These are phyloP conservation scores for Candida hispaniensis DNA, from an alignment of 805 yeast genomes.

Conservation along the genomic window DNA sequence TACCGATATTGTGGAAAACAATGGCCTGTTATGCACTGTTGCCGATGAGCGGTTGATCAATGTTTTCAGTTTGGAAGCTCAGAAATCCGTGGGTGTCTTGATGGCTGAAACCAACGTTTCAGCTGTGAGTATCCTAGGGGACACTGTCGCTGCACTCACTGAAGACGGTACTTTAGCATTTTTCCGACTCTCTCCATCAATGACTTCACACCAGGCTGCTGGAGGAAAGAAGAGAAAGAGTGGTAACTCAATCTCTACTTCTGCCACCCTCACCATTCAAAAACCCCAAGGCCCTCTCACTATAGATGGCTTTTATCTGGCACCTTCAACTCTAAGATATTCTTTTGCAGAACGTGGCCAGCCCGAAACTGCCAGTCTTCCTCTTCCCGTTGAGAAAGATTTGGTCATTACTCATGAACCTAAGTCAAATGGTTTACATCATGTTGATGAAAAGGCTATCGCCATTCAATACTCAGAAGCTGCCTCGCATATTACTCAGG, in stretches of 20 bases:
- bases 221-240: conserved; percentile 12
- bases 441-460: conserved; percentile 12
- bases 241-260: conserved; percentile 7
- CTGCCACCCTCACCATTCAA: conserved; percentile 1
- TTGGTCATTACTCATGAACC: conserved; percentile 20
- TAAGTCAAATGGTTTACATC: conserved; percentile 18
- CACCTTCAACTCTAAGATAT: conserved; percentile 5
- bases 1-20: conserved; percentile 15
- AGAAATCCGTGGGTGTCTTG: conserved; percentile 44
- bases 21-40: conserved; percentile 56
- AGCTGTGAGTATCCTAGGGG: conserved; percentile 27
- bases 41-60: conserved; percentile 73
- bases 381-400: conserved; percentile 9
- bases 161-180: conserved; percentile 69
- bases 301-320: conserved; percentile 1
- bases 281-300: conserved; percentile 4
- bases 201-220: conserved; percentile 15
- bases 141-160: conserved; percentile 44
- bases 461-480: conserved; percentile 27
- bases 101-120: conserved; percentile 58
- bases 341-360: conserved; percentile 17
- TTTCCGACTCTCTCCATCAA: conserved; percentile 33
- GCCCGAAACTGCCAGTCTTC: conserved; percentile 11
- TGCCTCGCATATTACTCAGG: conserved; percentile 28
- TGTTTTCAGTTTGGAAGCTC: conserved; percentile 42